phyloP scores from a whole-genome alignment of 2,329 filamentous ascomycete genomes.

The Balansia obtecta region DNA sequence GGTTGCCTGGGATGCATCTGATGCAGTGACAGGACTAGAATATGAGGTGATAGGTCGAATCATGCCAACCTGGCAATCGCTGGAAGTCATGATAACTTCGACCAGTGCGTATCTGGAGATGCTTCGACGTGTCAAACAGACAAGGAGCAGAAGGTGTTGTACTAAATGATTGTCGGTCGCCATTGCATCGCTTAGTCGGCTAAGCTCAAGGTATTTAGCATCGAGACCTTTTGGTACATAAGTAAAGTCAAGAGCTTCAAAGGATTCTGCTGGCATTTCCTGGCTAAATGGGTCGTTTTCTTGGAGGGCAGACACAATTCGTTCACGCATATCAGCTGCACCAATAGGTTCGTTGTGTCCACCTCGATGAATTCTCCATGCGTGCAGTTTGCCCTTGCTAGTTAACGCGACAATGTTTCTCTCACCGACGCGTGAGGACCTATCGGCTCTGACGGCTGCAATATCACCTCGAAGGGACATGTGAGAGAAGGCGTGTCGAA shows the following conservation, averaged over 20 bases:
- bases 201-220: slow-evolving; percentile 36
- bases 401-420: slow-evolving; percentile 74
- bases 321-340: slow-evolving; percentile 57
- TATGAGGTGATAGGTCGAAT: slow-evolving; percentile 58
- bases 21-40: slow-evolving; percentile 35
- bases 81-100: slow-evolving; percentile 51
- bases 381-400: slow-evolving; percentile 62
- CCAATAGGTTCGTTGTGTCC: slow-evolving; percentile 66
- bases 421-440: slow-evolving; percentile 63
- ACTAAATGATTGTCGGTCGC: slow-evolving; percentile 36
- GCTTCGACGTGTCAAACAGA: slow-evolving; percentile 39
- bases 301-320: slow-evolving; percentile 50
- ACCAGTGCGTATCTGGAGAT: slow-evolving; percentile 59
- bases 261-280: slow-evolving; percentile 40
- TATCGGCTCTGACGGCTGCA: slow-evolving; percentile 65
- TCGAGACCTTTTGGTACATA: slow-evolving; percentile 47
- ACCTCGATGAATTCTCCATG: slow-evolving; percentile 82
- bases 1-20: slow-evolving; percentile 20
- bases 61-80: slow-evolving; percentile 45
- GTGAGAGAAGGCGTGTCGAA: slow-evolving; percentile 63
- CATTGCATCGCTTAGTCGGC: slow-evolving; percentile 37
- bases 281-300: slow-evolving; percentile 36
- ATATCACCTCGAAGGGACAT: slow-evolving; percentile 64
- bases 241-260: slow-evolving; percentile 71
- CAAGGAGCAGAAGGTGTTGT: slow-evolving; percentile 50